A percentile compares a stretch with the other conserved stretches of the same genome.
These are phyloP conservation scores for Saturnispora halmiae DNA, from an alignment of 805 yeast species.

Conservation along the genomic window DNA sequence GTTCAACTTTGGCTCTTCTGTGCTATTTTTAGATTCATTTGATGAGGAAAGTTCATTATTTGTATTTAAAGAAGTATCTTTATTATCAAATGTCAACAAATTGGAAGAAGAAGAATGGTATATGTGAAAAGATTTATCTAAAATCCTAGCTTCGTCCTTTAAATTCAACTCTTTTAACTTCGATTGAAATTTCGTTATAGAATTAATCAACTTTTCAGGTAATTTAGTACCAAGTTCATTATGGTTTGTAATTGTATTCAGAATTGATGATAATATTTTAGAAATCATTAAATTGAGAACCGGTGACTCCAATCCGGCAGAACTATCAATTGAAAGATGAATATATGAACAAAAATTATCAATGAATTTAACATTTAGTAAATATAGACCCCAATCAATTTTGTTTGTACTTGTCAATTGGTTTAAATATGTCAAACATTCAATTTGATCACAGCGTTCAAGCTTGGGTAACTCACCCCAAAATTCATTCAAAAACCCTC, in stretches of 20 bases:
- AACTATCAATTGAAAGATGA: too few relatives aligned
- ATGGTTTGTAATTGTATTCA: not conserved
- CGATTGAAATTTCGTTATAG: not conserved
- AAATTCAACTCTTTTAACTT: not conserved
- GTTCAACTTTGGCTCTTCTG: not conserved
- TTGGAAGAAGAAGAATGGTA: constrained; percentile 2
- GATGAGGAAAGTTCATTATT: not conserved
- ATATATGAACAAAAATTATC: constrained; percentile 15
- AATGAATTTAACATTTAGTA: constrained; percentile 13
- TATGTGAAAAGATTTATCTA: not conserved
- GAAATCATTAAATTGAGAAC: constrained; percentile 17
- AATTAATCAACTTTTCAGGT: constrained; percentile 9
- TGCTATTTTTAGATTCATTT: too few relatives aligned
- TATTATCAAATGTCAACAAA: constrained; percentile 5
- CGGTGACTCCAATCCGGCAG: not conserved
- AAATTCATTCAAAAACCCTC: constrained; percentile 19
- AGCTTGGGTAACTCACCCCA: constrained; percentile 16
- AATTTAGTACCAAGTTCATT: constrained; percentile 9
- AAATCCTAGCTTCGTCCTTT: not conserved
- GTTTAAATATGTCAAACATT: constrained; percentile 22
- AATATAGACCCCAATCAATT: constrained; percentile 20
- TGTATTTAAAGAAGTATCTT: too few relatives aligned
- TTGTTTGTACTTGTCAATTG: constrained; percentile 16
- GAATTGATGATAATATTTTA: constrained; percentile 14
- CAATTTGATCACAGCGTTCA: constrained; percentile 18